Base-by-base conservation (phyloP, 352 stramenopile genomes). In the Phytopythium litorale region DNA sequence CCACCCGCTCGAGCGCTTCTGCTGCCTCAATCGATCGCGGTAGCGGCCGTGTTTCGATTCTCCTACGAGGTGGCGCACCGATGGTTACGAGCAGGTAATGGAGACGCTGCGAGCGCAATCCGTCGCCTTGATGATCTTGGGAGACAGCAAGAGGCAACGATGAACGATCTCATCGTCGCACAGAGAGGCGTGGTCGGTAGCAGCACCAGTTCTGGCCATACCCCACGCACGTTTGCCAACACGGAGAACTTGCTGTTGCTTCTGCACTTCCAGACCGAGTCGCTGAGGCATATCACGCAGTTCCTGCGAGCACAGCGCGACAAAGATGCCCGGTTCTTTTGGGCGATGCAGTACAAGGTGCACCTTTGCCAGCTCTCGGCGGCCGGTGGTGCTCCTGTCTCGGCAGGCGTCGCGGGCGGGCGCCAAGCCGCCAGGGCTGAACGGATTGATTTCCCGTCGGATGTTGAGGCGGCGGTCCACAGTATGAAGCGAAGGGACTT, bases 261-360 rank as follows among this genome's bases (percentile, higher is more conserved):
- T 3, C 65, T 55, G 25, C 46, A 15, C 2, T 56, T 65, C 23
- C 73, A 82, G 12, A 46, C 51, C 1, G 55, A 65, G 42, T 30
- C 75, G 12, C 8, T 63, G 15, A 40, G 55, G 0, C 55, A 69
- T 35, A 42, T 79, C 25, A 33, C 37, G 7, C 18, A 73, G 1
- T 46, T 74, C 33, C n/a, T 71, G 3, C 40, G 59, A 2, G 50
- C 48, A 51, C 58, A 56, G 0, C 51, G 64, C 28, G 21, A 56
- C 0, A 71, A 82, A 63, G 58, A 73, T 0, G 65, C 76, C 1
- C 30, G 56, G 18, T 71, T 78, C 49, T 80, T 82, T 32, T 84
- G 76, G 76, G 62, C 32, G 16, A 65, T 80, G 63, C 76, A 84
- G 50, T 70, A 75, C 32, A 74, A 80, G 49, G 55, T 71, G 4